Base-by-base conservation (phyloP, 2,329 filamentous ascomycete genomes). In the Trichoderma citrinoviride region DNA sequence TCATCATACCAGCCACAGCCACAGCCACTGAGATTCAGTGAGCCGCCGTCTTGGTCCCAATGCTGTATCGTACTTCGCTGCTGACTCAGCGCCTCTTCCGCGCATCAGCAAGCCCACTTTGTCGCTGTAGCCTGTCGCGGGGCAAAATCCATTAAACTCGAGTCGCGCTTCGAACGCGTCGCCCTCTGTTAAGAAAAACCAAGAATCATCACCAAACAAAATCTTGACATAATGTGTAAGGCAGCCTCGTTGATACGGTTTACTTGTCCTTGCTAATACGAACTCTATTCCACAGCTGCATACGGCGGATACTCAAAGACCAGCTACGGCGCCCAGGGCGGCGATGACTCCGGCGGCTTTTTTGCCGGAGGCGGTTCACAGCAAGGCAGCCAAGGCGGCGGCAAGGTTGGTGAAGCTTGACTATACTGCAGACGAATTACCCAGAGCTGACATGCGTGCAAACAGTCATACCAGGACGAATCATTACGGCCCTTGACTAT, bases 401-500 rank as follows among this genome's bases (percentile, higher is more conserved):
- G 76, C 67, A 83, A 81, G 77, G 82, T 82, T 10, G 43, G 40
- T 23, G 14, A 49, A 44, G 3, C 29, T 17, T 50, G 5, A 19
- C 12, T 23, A 17, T 19, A 4, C 21, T 19, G 46, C 23, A 27
- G 15, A 29, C 21, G 17, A 27, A 29, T n/a, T 8, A 7, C 17
- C 41, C 53, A 46, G n/a, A n/a, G 33, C 58, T 33, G 47, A n/a
- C 19, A 6, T 68, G 63, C 66, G 60, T 17, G 14, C 0, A 29
- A 23, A 7, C 66, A 87, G 83, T 80, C 81, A 66, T 90, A 90
- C 75, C 84, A 85, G 70, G 91, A 96, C 77, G 92, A 97, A 72
- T 93, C 92, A 21, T 85, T 99, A 60, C 90, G 95, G 50, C 93
- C 95, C 1, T 91, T 97, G 53, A 99, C 95, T 12, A 92, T 98